Evolutionary conservation across 2,329 filamentous ascomycete genomes (phyloP).

Genomic region (Neofusicoccum ribis): DNA sequence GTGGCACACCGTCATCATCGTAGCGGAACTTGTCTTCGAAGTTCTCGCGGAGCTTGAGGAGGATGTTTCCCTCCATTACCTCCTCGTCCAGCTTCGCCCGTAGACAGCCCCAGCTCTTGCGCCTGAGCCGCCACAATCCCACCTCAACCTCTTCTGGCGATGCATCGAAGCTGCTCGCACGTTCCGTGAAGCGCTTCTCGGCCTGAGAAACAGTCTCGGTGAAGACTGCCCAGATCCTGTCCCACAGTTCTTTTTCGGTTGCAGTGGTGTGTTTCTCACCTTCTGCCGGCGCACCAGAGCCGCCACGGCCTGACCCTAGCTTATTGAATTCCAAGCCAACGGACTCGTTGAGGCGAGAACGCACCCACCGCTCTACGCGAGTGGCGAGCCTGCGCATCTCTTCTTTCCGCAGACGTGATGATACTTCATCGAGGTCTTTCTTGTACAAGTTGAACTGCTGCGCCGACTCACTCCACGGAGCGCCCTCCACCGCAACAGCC

Average conservation of each 20-base stretch:
- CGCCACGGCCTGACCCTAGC: slow-evolving; percentile 82
- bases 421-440: slow-evolving; percentile 89
- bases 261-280: slow-evolving; percentile 64
- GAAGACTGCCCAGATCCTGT: slow-evolving; percentile 89
- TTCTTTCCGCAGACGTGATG: slow-evolving; percentile 80
- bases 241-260: slow-evolving; percentile 87
- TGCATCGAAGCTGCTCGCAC: slow-evolving; percentile 91
- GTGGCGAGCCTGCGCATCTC: slow-evolving; percentile 93
- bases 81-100: slow-evolving; percentile 93
- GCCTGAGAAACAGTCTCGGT: slow-evolving; percentile 80
- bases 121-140: slow-evolving; percentile 85
- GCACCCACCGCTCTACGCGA: slow-evolving; percentile 90
- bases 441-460: slow-evolving; percentile 78
- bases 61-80: slow-evolving; percentile 94
- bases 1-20: slow-evolving; percentile 88
- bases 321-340: slow-evolving; percentile 95
- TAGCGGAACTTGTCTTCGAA: slow-evolving; percentile 99
- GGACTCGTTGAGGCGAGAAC: slow-evolving; percentile 80
- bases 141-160: slow-evolving; percentile 88
- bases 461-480: slow-evolving; percentile 84
- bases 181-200: slow-evolving; percentile 79
- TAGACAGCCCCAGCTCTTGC: slow-evolving; percentile 92
- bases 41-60: slow-evolving; percentile 94
- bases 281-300: slow-evolving; percentile 74
- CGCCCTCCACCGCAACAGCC: slow-evolving; percentile 72